Evolutionary conservation across 2,329 filamentous ascomycete genomes (phyloP), one percentile per base, ranked within the genome.

Genomic region (Paracorniculantispora psalliotae): DNA sequence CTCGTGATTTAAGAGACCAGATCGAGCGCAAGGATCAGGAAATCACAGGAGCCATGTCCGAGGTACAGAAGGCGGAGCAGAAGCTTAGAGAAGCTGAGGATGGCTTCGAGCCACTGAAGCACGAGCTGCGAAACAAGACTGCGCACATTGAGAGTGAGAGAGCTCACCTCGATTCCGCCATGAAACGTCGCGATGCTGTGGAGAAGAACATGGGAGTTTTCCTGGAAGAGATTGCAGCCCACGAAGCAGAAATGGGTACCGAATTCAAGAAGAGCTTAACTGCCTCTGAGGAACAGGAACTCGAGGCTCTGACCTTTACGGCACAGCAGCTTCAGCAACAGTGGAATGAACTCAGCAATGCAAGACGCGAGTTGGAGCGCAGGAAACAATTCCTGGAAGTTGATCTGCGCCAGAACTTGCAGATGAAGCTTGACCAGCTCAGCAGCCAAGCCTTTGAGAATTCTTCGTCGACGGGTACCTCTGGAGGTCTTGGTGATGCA

Each of bases 221-320:
- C 56, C 83, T 87, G 52, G 88, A 91, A 61, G 89, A 90, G 64
- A 81, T 96, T 59, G 82, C 80, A 50, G 87, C 89, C 7, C 89
- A 92, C 69, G 87, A 96, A 71, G 81, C 86, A 2, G 96, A 99
- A 71, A 75, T 97, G 59, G 81, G 81, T 17, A 90, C 91, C 1
- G 89, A 96, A 25, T 99, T 97, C 77, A 96, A 96, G 77, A 97
- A 96, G 74, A 89, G 89, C 13, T 79, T 99, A 51, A 89, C 88
- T 10, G 77, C 83, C 8, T 84, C 87, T n/a, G 96, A 99, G 73
- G 93, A 97, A 72, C 79, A 81, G 43, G 87, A 90, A 67, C 80
- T 99, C 4, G 88, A 94, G 62, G 79, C 80, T 35, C 81, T 96
- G 10, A 88, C 85, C 60, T 76, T 77, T 4, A 81, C 81, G 13